Percentiles rank a stretch among this genome's conserved stretches.
Evolutionary conservation across 169 alveolate species (phyloP).

Genomic region (Plasmodium ovale): DNA sequence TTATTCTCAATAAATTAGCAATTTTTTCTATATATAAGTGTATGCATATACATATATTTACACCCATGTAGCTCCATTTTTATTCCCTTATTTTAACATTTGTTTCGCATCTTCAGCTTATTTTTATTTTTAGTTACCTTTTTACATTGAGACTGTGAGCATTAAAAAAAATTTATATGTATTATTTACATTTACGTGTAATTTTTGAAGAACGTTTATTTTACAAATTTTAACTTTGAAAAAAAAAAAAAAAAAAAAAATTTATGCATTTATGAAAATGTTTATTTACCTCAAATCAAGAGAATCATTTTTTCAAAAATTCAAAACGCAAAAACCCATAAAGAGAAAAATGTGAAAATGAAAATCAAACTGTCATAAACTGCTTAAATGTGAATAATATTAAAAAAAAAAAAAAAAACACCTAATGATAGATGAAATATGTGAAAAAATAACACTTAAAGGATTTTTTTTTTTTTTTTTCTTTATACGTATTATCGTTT

Average conservation of each 20-base stretch:
- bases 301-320: conserved; percentile 9
- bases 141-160: neutral
- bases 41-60: too few species aligned
- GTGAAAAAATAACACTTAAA: conserved; percentile 42
- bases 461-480: conserved; percentile 10
- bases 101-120: too few species aligned
- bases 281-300: neutral
- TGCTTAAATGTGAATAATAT: conserved; percentile 2
- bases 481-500: too few species aligned
- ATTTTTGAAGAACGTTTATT: conserved; percentile 7
- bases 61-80: too few species aligned
- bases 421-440: conserved; percentile 55
- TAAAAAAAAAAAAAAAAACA: neutral
- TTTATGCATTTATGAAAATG: neutral
- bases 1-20: too few species aligned
- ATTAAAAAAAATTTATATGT: neutral
- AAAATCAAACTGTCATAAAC: conserved; percentile 13
- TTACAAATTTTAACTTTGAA: conserved; percentile 1
- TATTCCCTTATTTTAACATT: too few species aligned
- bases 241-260: conserved; percentile 14
- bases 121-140: too few species aligned
- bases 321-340: neutral
- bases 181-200: neutral
- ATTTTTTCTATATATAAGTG: too few species aligned
- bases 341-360: conserved; percentile 8